Base-by-base conservation (phyloP, 352 stramenopile genomes). In the Nothophytophthora sp. region DNA sequence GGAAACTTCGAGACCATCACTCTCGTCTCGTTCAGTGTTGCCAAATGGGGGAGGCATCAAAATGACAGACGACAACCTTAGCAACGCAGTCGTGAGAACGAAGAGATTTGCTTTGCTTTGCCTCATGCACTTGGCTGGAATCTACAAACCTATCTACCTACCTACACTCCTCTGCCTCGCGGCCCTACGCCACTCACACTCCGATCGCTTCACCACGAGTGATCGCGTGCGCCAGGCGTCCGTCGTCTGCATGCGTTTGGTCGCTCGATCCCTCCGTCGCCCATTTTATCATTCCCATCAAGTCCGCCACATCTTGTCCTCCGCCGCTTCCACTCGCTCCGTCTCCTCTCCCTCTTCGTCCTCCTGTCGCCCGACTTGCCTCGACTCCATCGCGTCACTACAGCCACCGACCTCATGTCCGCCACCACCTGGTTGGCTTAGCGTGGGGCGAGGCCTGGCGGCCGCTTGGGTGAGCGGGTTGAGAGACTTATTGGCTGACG, bases 401-500 rank as follows among this genome's bases (percentile, higher is more conserved):
- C 44, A 48, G 43, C 28, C 29, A 55, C 34, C 45, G 67, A 60
- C 58, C 59, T 28, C 55, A 50, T 65, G 46, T 19, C 23, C 41
- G 51, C 48, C 58, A 62, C 57, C 46, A 50, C 41, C 24, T 57
- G 27, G 32, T 18, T 38, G 50, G 47, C 53, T 62, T 29, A 50
- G 48, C 35, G 50, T 25, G 22, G 27, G 34, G 20, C 30, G 27
- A 54, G 34, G 42, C 10, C 40, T 8, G 5, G 24, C 10, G n/a
- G 19, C 15, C 27, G 11, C 23, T 28, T 51, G 50, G 50, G 29
- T 40, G 40, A 33, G 18, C 32, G 15, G 33, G 32, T 51, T 47
- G 20, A 56, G 36, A n/a, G 22, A 63, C 50, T 60, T 71, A 75
- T 61, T 83, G 76, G 58, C 57, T 67, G 37, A 77, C 65, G 43